Evolutionary conservation across 805 yeast genomes (phyloP), one percentile per base, ranked within the genome.

Genomic region (Ogataea saltuana): DNA sequence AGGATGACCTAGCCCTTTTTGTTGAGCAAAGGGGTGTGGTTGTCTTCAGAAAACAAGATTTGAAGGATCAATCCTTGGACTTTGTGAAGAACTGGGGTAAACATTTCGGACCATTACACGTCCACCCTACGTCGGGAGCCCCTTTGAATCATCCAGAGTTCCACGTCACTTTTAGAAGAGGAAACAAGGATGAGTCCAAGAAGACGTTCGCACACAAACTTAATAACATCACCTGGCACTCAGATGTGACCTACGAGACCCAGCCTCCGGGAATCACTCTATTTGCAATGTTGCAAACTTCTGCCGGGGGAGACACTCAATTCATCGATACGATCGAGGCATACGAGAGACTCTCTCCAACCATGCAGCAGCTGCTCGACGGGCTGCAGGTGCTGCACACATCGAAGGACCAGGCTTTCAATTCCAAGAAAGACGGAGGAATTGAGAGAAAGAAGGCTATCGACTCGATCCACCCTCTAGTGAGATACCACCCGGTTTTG

Each of bases 91-190:
- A 82, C 29, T 81, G 70, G 64, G 87, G 85, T 37, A 65, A 63
- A 34, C 76, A 83, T 59, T 85, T 80, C 59, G 90, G 91, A 25
- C 80, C 81, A 26, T 71, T 80, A 46, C 89, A 85, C 61, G 72
- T 82, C 46, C 90, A 85, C 58, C 87, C 88, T 35, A 80, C 86
- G 10, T 78, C 85, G 9, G 88, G 89, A 17, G 81, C 85, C 12
- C 88, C 85, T 22, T 68, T 65, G 49, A 71, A 68, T 7, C 67
- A 66, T 47, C 83, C 85, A 4, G 80, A 81, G 46, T 71, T 83
- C 49, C 88, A 81, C 51, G 65, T 82, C 28, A 79, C 81, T 16
- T 81, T 76, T 61, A 70, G 85, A 53, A 63, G 75, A 48, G 68
- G 76, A 7, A 67, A 65, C 49, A 57, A 63, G 33, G 67, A 61